Conservation (phyloP, 208 protist species). For the Acanthamoeba lenticulata region DNA sequence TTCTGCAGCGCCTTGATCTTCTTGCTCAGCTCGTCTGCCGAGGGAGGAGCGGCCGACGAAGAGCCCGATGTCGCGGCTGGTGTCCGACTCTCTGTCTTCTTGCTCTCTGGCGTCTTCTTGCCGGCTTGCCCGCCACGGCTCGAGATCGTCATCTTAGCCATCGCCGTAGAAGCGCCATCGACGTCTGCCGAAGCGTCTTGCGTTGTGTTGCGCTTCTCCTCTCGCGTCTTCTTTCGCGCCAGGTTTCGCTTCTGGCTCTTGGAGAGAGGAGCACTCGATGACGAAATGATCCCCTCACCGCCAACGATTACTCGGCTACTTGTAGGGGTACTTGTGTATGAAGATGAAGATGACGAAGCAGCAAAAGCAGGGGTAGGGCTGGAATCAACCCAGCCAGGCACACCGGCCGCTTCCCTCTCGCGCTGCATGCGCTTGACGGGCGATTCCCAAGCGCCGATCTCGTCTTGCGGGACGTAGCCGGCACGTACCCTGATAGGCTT, state of each 20-base stretch:
- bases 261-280: neutral
- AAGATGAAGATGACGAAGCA: neutral
- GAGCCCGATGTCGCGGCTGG: neutral
- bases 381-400: constrained; percentile 34
- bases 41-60: neutral
- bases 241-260: constrained; percentile 50
- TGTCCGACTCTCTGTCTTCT: constrained; percentile 9
- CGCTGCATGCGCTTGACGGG: constrained; percentile 45
- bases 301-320: neutral
- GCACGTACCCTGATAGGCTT: constrained; percentile 48
- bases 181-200: neutral
- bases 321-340: neutral
- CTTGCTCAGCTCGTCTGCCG: constrained; percentile 57
- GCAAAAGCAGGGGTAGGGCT: too few relatives aligned
- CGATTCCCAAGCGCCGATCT: constrained; percentile 48
- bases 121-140: neutral
- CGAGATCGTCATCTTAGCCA: neutral
- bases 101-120: neutral
- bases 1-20: constrained; percentile 62
- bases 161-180: neutral
- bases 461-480: constrained; percentile 61
- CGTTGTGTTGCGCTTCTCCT: constrained; percentile 11
- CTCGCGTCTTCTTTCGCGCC: constrained; percentile 17
- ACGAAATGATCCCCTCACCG: neutral
- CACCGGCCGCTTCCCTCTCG: neutral